Evolutionary conservation across 164 flowering plant species (phyloP).

Genomic region (Vitis labrusca): DNA sequence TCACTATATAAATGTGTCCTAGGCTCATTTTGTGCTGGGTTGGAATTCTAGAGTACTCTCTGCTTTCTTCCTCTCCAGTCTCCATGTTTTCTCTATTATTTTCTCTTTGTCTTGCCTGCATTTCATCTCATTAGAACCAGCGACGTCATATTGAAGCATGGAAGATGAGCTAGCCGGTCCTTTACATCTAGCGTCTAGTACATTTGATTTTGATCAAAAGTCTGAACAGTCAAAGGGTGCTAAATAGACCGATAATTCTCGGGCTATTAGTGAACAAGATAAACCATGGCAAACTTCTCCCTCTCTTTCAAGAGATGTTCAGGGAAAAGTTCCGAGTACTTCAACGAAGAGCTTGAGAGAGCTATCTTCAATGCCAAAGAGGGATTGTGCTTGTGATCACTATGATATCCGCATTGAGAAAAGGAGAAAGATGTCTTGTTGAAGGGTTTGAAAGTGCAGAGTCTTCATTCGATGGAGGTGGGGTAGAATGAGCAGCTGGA

Average conservation of each 20-base stretch:
- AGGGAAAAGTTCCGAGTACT: slow-evolving; percentile 42
- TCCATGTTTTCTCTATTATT: too few relatives aligned
- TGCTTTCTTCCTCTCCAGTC: too few relatives aligned
- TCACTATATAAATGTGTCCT: too few relatives aligned
- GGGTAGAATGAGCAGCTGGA: slow-evolving; percentile 44
- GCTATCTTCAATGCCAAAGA: too few relatives aligned
- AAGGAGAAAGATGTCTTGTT: neutral
- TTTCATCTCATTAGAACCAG: slow-evolving; percentile 27
- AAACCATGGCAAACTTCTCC: slow-evolving; percentile 36
- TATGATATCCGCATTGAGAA: neutral
- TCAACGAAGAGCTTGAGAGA: slow-evolving; percentile 52
- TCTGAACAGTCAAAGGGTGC: slow-evolving; percentile 54
- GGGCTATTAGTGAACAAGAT: slow-evolving; percentile 44
- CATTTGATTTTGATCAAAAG: slow-evolving; percentile 41
- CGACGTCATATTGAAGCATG: slow-evolving; percentile 15
- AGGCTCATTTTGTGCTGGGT: too few relatives aligned
- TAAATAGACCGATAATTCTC: slow-evolving; percentile 32
- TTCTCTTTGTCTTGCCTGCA: too few relatives aligned
- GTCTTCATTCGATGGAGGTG: slow-evolving; percentile 40
- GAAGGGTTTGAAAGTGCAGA: slow-evolving; percentile 44
- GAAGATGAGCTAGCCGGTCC: slow-evolving; percentile 21
- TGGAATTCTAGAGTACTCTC: too few relatives aligned
- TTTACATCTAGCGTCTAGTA: slow-evolving; percentile 16
- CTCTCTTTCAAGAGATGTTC: slow-evolving; percentile 42
- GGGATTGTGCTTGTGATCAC: too few relatives aligned